phyloP scores from a whole-genome alignment of 495 filamentous ascomycete genomes.

The Lasiosphaeris hirsuta region DNA sequence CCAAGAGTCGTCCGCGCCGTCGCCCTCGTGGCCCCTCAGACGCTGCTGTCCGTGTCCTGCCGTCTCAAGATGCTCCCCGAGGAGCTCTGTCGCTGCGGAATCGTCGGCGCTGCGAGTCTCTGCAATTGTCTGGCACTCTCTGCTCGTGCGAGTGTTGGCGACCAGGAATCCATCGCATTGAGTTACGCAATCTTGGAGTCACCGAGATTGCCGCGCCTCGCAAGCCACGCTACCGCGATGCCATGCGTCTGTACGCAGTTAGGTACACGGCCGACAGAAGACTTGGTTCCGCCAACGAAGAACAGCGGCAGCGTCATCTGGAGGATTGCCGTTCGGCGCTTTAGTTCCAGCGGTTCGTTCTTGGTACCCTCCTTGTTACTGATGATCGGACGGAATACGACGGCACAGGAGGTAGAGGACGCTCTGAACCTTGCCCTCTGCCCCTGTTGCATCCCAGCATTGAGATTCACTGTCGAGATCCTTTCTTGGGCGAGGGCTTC shows the following conservation, averaged over 20 bases:
- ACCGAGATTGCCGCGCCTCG: constrained; percentile 24
- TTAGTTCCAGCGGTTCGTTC: constrained; percentile 7
- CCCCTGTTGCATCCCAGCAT: neutral
- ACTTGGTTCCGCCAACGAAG: neutral
- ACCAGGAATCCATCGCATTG: constrained; percentile 34
- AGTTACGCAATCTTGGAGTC: constrained; percentile 45
- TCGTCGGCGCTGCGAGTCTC: neutral
- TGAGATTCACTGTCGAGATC: too few relatives aligned
- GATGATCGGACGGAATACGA: constrained; percentile 18
- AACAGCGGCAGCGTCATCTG: constrained; percentile 18
- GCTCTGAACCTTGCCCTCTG: neutral
- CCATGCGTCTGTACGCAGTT: constrained; percentile 9
- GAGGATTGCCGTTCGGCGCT: constrained; percentile 14
- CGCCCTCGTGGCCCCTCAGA: constrained; percentile 15
- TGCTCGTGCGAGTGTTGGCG: neutral
- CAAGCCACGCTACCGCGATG: constrained; percentile 16
- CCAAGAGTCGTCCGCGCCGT: constrained; percentile 22
- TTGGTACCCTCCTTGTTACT: neutral
- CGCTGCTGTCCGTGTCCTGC: constrained; percentile 3
- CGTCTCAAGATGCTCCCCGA: constrained; percentile 8
- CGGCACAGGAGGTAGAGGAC: neutral
- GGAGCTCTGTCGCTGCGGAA: constrained; percentile 6
- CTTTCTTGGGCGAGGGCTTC: neutral
- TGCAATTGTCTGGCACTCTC: neutral
- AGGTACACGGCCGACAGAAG: constrained; percentile 29